These are phyloP conservation scores for Colletotrichum sp. DNA, from an alignment of 2,329 filamentous ascomycete genomes.

Conservation along the genomic window DNA sequence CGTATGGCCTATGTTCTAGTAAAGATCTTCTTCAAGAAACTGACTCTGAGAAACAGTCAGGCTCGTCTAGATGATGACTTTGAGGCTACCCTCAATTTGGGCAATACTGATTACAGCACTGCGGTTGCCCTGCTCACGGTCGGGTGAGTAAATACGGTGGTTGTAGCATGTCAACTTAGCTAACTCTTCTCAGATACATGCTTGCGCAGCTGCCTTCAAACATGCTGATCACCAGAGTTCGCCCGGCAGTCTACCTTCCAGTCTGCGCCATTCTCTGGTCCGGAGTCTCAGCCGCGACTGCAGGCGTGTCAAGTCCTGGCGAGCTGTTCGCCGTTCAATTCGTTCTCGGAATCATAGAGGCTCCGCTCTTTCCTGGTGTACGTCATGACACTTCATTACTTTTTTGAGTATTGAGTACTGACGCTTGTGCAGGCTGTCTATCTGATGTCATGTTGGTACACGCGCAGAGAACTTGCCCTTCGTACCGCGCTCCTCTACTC, in stretches of 20 bases:
- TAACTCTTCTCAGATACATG: slow-evolving; percentile 50
- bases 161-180: background rate
- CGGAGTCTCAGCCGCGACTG: slow-evolving; percentile 16
- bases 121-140: slow-evolving; percentile 29
- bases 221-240: slow-evolving; percentile 57
- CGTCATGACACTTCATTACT: background rate
- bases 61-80: slow-evolving; percentile 23
- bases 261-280: slow-evolving; percentile 18
- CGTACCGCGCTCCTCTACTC: slow-evolving; percentile 51
- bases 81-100: slow-evolving; percentile 26
- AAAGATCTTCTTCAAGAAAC: background rate
- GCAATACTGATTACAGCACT: slow-evolving; percentile 25
- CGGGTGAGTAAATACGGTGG: slow-evolving; percentile 7
- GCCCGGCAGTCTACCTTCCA: slow-evolving; percentile 56
- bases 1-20: background rate
- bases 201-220: slow-evolving; percentile 68
- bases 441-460: slow-evolving; percentile 60
- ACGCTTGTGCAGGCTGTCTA: slow-evolving; percentile 25
- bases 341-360: slow-evolving; percentile 22
- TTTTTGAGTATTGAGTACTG: background rate
- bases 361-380: slow-evolving; percentile 22
- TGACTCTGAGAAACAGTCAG: slow-evolving; percentile 14
- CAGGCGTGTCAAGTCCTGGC: background rate
- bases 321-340: slow-evolving; percentile 20
- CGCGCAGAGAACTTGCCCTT: slow-evolving; percentile 49